These are phyloP conservation scores for Exophiala aquamarina DNA, from an alignment of 2,329 filamentous ascomycete species.

Conservation along the genomic window DNA sequence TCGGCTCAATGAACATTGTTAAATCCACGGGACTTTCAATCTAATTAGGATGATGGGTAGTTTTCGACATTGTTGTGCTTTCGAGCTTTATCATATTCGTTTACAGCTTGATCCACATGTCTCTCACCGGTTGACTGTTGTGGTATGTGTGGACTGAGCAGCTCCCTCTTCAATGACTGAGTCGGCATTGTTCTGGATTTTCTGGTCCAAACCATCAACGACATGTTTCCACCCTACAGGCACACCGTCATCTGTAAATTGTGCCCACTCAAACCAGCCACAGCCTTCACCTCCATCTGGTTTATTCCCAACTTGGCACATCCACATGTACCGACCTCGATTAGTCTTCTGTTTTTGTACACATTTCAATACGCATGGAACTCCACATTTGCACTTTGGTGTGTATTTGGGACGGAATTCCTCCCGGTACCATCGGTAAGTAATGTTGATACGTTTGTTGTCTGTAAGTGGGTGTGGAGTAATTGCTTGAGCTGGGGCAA, in stretches of 20 bases:
- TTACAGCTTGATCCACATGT: no score
- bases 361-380: constrained; percentile 70
- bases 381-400: constrained; percentile 72
- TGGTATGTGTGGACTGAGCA: no score
- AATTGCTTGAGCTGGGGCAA: constrained; percentile 72
- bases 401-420: constrained; percentile 75
- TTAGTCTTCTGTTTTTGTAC: constrained; percentile 77
- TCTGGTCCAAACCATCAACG: no score
- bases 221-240: constrained; percentile 59
- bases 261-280: constrained; percentile 79
- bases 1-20: no score
- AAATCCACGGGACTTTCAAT: no score
- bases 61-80: no score
- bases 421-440: constrained; percentile 82
- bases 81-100: no score
- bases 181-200: no score
- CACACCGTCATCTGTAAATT: constrained; percentile 82
- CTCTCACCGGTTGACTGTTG: no score
- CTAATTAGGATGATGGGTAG: no score
- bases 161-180: no score
- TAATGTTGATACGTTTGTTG: constrained; percentile 85
- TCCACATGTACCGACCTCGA: constrained; percentile 84
- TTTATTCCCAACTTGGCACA: constrained; percentile 70
- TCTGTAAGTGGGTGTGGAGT: constrained; percentile 81
- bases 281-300: constrained; percentile 54